Evolutionary conservation across 2,329 filamentous ascomycete species (phyloP).

Genomic region (Xylaria sp.): DNA sequence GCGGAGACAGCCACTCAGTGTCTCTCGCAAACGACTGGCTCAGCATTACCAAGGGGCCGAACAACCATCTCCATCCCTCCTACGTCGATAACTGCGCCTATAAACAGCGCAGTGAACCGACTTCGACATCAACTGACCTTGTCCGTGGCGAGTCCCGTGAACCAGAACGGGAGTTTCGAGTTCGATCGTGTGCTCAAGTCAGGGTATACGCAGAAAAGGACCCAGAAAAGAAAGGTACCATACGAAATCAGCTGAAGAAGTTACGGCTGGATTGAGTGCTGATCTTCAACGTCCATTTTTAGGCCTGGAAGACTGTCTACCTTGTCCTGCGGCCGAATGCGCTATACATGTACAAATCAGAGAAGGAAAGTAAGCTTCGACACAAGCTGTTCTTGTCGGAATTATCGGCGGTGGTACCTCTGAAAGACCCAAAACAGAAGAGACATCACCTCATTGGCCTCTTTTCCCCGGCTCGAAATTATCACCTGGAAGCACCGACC

Average conservation of each 20-base stretch:
- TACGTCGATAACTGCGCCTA: slow-evolving; percentile 42
- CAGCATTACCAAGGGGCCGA: slow-evolving; percentile 43
- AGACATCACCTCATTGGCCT: slow-evolving; percentile 89
- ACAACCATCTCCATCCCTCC: slow-evolving; percentile 45
- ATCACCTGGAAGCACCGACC: slow-evolving; percentile 82
- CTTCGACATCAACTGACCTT: slow-evolving; percentile 61
- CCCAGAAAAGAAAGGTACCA: slow-evolving; percentile 89
- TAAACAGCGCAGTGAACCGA: slow-evolving; percentile 46
- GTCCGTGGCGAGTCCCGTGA: slow-evolving; percentile 84
- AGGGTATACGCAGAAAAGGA: slow-evolving; percentile 86
- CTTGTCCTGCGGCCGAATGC: slow-evolving; percentile 90
- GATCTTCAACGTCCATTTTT: slow-evolving; percentile 30
- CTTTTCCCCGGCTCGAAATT: slow-evolving; percentile 91
- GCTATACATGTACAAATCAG: slow-evolving; percentile 92
- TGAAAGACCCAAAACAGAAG: slow-evolving; percentile 90
- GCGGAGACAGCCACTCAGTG: slow-evolving; percentile 45
- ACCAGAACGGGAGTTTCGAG: slow-evolving; percentile 94
- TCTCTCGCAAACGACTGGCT: slow-evolving; percentile 37
- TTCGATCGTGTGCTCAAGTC: slow-evolving; percentile 94
- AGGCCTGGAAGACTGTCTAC: slow-evolving; percentile 92
- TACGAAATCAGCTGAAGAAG: not conserved
- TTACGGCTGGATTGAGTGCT: slow-evolving; percentile 32
- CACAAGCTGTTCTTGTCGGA: slow-evolving; percentile 90
- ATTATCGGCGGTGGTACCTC: slow-evolving; percentile 86
- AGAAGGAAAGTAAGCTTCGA: slow-evolving; percentile 87